phyloP scores from a whole-genome alignment of 805 yeast species.

The Candida pini region DNA sequence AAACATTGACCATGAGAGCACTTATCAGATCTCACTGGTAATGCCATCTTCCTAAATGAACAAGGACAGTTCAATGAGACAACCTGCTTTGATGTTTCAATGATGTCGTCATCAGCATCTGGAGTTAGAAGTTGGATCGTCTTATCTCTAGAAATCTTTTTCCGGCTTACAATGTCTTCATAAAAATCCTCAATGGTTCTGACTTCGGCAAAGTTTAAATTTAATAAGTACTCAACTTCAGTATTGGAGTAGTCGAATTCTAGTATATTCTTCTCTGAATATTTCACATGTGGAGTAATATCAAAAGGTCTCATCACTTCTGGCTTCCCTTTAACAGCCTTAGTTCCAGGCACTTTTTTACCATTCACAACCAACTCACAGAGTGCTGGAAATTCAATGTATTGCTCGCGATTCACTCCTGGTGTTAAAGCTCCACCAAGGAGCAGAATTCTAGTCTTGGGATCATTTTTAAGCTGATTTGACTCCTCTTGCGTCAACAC shows the following conservation, averaged over 20 bases:
- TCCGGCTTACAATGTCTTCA: conserved; percentile 35
- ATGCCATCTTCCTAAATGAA: conserved; percentile 59
- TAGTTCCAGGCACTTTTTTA: conserved; percentile 41
- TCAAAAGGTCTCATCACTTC: conserved; percentile 86
- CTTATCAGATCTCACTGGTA: conserved; percentile 63
- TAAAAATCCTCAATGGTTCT: conserved; percentile 37
- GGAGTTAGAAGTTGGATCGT: conserved; percentile 31
- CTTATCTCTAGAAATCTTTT: conserved; percentile 45
- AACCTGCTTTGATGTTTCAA: conserved; percentile 54
- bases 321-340: conserved; percentile 69
- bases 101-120: conserved; percentile 57
- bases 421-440: conserved; percentile 45
- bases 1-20: conserved; percentile 87
- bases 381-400: conserved; percentile 64
- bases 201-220: conserved; percentile 53
- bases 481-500: conserved; percentile 41
- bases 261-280: conserved; percentile 32
- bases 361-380: conserved; percentile 63
- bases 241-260: conserved; percentile 57
- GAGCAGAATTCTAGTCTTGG: conserved; percentile 38
- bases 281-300: conserved; percentile 45
- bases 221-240: conserved; percentile 42
- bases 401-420: conserved; percentile 15
- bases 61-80: conserved; percentile 76
- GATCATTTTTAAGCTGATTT: conserved; percentile 27